Base-by-base conservation (phyloP, 352 stramenopile species). In the Globisporangium apiculatum region DNA sequence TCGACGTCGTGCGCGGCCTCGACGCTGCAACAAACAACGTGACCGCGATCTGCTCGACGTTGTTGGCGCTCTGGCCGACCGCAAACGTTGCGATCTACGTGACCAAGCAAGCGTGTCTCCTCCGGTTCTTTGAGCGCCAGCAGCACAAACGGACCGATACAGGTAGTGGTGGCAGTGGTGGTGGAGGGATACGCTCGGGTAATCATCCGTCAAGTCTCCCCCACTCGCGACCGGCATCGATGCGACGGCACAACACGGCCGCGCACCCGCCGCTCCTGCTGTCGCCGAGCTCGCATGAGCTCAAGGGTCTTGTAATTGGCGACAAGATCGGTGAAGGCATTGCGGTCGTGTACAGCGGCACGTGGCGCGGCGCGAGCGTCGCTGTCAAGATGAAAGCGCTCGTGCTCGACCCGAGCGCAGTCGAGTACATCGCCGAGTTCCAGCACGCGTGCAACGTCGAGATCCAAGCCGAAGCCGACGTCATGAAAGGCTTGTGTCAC, bases 321-420 rank as follows among this genome's bases (percentile, higher is more conserved):
- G 76, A 91, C 14, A 91, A 94, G 58, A 94, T 94, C 53, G 84
- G 84, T 24, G 72, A 92, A 51, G 84, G 84, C 45, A 86, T 94
- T 17, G 84, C 84, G 5, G 84, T 94, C 14, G 97, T 99, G 55
- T 98, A 98, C 69, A 89, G 90, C 38, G 97, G 92, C 64, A 96
- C 89, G 58, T 99, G 97, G 97, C 81, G 92, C 38, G 96, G 95
- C 37, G 98, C 93, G 3, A 78, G 97, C 46, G 96, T 99, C 10
- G 96, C 96, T 5, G 91, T 97, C 42, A 99, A 99, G 75, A 94
- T 91, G 80, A 87, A 89, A 61, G 75, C 79, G 45, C 70, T 94
- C 17, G 67, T 93, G 57, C 62, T 91, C 47, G 81, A 94, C 56
- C 24, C 24, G 24, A 75, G 68, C 50, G 64, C 66, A 0, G 24